Conservation (phyloP, 192 early-diverging fungal genomes). For the Gonapodya sp. region DNA sequence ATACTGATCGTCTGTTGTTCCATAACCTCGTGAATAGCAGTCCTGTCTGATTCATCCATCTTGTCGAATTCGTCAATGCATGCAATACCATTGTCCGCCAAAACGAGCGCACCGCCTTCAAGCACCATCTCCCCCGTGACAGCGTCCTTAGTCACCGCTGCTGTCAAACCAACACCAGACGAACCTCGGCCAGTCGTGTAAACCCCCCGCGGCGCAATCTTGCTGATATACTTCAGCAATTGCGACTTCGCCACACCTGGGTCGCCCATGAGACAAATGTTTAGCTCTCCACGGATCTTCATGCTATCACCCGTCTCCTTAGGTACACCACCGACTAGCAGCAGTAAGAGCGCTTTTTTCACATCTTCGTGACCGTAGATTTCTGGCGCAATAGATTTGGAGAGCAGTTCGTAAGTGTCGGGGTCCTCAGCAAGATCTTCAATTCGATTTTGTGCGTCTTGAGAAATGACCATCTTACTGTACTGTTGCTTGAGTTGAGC, state of each 20-base stretch:
- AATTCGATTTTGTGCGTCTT: conserved; percentile 11
- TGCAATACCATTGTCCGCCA: conserved; percentile 96
- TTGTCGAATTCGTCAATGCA: conserved; percentile 99
- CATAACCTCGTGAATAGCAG: conserved; percentile 99
- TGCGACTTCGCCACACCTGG: conserved; percentile 98
- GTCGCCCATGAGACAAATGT: conserved; percentile 97
- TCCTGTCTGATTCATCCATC: conserved; percentile 94
- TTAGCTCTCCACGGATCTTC: conserved; percentile 95
- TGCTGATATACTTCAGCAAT: conserved; percentile 85
- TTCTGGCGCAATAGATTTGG: conserved; percentile 75
- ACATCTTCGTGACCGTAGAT: conserved; percentile 90
- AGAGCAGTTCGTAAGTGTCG: conserved; percentile 66
- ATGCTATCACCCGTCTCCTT: conserved; percentile 84
- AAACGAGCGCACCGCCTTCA: conserved; percentile 92
- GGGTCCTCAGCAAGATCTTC: conserved; percentile 50
- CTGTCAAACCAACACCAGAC: conserved; percentile 94
- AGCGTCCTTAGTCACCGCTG: conserved; percentile 85
- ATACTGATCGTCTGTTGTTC: conserved; percentile 99
- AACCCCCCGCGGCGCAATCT: conserved; percentile 88
- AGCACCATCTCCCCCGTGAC: conserved; percentile 92
- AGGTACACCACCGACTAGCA: conserved; percentile 69
- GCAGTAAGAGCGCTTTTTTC: conserved; percentile 78
- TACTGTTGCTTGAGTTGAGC: conserved; percentile 85
- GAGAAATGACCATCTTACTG: conserved; percentile 58
- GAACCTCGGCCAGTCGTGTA: conserved; percentile 94